Conservation (phyloP, 257 asterid genomes). For the Dorcoceras hygrometricum region DNA sequence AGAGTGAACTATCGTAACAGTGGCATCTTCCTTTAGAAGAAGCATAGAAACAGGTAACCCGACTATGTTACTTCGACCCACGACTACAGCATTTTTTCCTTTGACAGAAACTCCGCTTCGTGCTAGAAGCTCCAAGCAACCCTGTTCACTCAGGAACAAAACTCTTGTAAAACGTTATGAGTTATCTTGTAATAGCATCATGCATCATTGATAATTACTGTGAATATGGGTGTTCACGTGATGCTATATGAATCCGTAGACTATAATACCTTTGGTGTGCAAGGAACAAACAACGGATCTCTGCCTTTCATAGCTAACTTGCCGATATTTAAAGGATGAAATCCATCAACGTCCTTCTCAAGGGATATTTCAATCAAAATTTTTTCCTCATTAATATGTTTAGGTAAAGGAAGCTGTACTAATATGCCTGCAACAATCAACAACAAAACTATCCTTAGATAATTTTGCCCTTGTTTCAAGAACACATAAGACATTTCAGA, state of each 20-base stretch:
- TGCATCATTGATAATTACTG: not conserved
- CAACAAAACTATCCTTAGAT: not conserved
- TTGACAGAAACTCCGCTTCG: constrained; percentile 69
- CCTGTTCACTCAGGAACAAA: constrained; percentile 37
- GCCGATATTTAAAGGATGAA: constrained; percentile 95
- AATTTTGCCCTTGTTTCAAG: not conserved
- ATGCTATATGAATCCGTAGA: not conserved
- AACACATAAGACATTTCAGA: not conserved
- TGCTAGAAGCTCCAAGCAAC: constrained; percentile 80
- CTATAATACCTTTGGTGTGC: constrained; percentile 82
- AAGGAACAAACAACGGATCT: constrained; percentile 88
- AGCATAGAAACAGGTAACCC: constrained; percentile 90
- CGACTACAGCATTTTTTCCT: constrained; percentile 93
- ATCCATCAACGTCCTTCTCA: constrained; percentile 94
- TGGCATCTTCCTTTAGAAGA: constrained; percentile 91
- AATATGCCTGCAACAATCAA: constrained; percentile 64
- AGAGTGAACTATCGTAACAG: constrained; percentile 84
- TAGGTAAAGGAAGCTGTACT: constrained; percentile 95
- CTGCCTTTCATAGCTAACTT: constrained; percentile 99
- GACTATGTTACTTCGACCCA: constrained; percentile 94
- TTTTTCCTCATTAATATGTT: constrained; percentile 87
- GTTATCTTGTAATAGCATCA: not conserved
- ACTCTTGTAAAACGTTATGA: not conserved
- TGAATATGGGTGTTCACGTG: not conserved
- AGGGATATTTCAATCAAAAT: constrained; percentile 71